Evolutionary conservation across 2,329 filamentous ascomycete species (phyloP), one percentile per base, ranked within the genome.

Genomic region (Fusarium sp.): DNA sequence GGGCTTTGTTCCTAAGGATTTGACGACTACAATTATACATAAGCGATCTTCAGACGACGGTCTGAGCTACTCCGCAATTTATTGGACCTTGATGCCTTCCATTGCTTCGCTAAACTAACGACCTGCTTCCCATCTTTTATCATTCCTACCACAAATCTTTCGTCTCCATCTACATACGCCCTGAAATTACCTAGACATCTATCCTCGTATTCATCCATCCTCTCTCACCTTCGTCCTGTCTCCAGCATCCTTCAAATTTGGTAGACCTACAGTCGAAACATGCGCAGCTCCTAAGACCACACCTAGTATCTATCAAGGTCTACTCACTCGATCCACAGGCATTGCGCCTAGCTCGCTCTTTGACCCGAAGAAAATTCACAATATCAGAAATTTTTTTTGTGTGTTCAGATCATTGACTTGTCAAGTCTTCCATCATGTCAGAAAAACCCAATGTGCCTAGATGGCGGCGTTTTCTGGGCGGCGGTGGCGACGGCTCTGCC

Each of bases 401-500:
- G 30, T 37, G 36, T 56, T 57, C 13, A 16, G 5, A n/a, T 23
- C 12, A 15, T 46, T 16, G 7, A 26, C 16, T 42, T 20, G 36
- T 26, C 18, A 42, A 56, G 40, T 26, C 20, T 28, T 30, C 23
- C 30, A 36, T 28, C 10, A 75, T 74, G 72, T 52, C 57, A 16
- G 69, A 65, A 53, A 62, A 65, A 33, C 42, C 63, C 45, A 42
- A 41, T 18, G 53, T 50, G 16, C 51, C 62, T 18, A 58, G 26
- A 26, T 73, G 72, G 66, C 62, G 71, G 30, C 71, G 69, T 34
- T 57, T 74, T 60, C 57, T 74, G 45, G 57, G 57, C 30, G 41
- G 18, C n/a, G 62, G 61, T 18, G 56, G 57, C 30, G 57, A 57
- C 30, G 60, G 63, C 38, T 52, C 65, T 9, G 20, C 59, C 10